phyloP scores from a whole-genome alignment of 768 basidiomycete genomes.

The Asterophora parasitica region DNA sequence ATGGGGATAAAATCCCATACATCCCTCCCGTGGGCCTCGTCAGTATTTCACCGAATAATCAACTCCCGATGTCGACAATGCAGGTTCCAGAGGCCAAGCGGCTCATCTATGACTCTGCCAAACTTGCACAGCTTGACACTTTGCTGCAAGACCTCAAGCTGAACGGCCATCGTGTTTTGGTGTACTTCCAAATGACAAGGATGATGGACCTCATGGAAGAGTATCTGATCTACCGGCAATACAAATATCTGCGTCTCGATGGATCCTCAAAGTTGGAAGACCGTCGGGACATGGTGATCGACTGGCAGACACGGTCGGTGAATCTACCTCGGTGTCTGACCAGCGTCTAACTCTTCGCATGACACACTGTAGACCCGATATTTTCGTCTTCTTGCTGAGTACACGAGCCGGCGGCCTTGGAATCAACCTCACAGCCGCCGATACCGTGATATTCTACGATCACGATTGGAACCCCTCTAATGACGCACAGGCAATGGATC shows the following conservation, averaged over 20 bases:
- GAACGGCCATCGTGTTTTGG: constrained; percentile 87
- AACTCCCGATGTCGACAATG: constrained; percentile 80
- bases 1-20: constrained; percentile 49
- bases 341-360: neutral
- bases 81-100: constrained; percentile 93
- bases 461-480: constrained; percentile 98
- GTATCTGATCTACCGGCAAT: constrained; percentile 94
- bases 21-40: constrained; percentile 67
- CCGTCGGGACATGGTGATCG: constrained; percentile 97
- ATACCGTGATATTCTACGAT: constrained; percentile 94
- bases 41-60: constrained; percentile 57
- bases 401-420: constrained; percentile 95
- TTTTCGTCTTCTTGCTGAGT: constrained; percentile 86
- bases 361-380: constrained; percentile 59
- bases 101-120: constrained; percentile 93
- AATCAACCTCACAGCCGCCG: constrained; percentile 93
- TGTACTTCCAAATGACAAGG: constrained; percentile 99
- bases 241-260: constrained; percentile 90
- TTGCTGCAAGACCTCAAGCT: constrained; percentile 91
- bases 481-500: constrained; percentile 98
- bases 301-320: constrained; percentile 93
- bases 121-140: constrained; percentile 84
- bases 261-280: constrained; percentile 95
- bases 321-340: neutral
- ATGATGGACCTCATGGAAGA: constrained; percentile 99